Base-by-base conservation (phyloP, 23 red algal species). In the Cyanidiococcus yangmingshanensis region DNA sequence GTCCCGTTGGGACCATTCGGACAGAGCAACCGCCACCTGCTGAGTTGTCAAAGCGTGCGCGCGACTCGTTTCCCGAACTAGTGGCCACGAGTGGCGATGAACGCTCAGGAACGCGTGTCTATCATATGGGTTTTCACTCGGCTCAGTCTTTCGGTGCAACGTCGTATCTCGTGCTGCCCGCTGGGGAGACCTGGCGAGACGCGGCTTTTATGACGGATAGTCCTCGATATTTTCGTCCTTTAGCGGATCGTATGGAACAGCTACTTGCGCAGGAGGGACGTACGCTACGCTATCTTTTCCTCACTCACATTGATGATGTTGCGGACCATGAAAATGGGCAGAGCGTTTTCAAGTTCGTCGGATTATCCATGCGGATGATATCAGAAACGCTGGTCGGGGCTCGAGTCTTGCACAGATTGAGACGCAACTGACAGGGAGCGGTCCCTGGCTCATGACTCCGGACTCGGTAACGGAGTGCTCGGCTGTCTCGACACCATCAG, bases 311-410 rank as follows among this genome's bases (percentile, higher is more conserved):
- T 0, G 78, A 81, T 31, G 78, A 81, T 32, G 78, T 81, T 37
- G 78, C 78, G 1, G 78, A 81, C 30, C 78, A 81, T 31, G 78
- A 71, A 1, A 59, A 39, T 81, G 78, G 78, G 59, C 78, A 40
- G 59, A 67, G 7, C 68, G 38, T 58, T 68, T 81, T n/a, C 39
- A 31, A 1, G 78, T 71, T 32, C 39, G n/a, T 25, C 57, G 78
- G 21, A 81, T 81, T 1, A 81, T 81, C 38, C 78, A 81, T 25
- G 2, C 24, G n/a, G 40, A 71, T 41, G 78, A 81, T 36, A 71
- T 71, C 63, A 29, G 27, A 3, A 12, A 71, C 27, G 21, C 21
- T 17, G 63, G 27, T 29, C 45, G 38, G 36, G 15, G 40, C 37
- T 35, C 45, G 0, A 39, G 3, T 1, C 45, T 81, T 24, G 58